phyloP scores from a whole-genome alignment of 1,284 basidiomycete species.

The Leccinum huronense region DNA sequence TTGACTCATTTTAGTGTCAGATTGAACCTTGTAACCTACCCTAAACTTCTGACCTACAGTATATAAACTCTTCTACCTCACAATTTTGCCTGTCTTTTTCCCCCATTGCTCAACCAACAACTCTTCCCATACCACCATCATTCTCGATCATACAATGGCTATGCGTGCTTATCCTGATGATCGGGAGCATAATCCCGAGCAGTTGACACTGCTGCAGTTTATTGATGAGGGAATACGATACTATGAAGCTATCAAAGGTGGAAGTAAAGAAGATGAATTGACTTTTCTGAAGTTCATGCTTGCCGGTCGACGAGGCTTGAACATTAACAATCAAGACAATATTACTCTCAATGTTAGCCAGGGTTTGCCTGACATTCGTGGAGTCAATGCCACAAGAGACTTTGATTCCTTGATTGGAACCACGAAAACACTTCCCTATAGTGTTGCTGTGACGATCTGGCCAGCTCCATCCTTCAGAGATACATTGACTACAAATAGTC shows the following conservation, averaged over 20 bases:
- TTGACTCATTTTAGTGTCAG: no score
- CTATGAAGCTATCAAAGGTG: not conserved
- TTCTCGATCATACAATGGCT: not conserved
- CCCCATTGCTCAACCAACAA: not conserved
- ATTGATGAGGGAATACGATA: not conserved
- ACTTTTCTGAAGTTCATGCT: not conserved
- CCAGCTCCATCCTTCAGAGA: not conserved
- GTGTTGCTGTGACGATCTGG: not conserved
- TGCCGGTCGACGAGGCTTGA: not conserved
- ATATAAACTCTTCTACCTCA: not conserved
- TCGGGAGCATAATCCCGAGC: not conserved
- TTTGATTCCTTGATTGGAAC: not conserved
- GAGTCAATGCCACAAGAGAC: not conserved
- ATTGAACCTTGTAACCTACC: no score
- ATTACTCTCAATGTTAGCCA: not conserved
- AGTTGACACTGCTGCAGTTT: not conserved
- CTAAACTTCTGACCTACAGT: not conserved
- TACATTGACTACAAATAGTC: not conserved
- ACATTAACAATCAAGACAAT: not conserved
- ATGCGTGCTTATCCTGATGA: not conserved
- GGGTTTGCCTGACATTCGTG: not conserved
- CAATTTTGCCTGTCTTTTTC: not conserved
- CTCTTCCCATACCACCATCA: not conserved
- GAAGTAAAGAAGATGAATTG: not conserved
- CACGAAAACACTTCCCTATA: not conserved